Conservation (phyloP, 371 early-diverging fungal genomes). For the Mucor lusitanicus region DNA sequence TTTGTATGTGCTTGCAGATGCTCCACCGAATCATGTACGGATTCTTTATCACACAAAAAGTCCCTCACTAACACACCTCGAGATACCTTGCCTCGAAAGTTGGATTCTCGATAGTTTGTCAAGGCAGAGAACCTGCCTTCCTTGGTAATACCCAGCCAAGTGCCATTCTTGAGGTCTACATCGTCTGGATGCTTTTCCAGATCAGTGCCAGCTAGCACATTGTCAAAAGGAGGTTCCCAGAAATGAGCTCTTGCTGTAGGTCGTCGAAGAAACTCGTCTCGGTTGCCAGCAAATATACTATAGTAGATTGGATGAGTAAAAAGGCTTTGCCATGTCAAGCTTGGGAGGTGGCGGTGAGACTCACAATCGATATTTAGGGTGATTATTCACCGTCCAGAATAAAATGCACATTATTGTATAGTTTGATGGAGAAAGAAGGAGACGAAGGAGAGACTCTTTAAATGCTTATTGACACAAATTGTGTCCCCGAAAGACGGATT, state of each 20-base stretch:
- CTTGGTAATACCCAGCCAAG: constrained; percentile 63
- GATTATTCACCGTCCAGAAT: constrained; percentile 57
- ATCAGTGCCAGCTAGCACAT: constrained; percentile 48
- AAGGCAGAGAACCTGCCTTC: constrained; percentile 55
- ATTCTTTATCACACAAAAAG: constrained; percentile 24
- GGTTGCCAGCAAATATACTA: constrained; percentile 64
- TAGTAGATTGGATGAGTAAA: not conserved
- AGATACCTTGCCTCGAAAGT: constrained; percentile 41
- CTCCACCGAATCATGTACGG: constrained; percentile 29
- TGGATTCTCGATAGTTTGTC: constrained; percentile 60
- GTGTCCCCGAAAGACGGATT: not conserved
- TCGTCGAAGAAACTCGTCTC: constrained; percentile 60
- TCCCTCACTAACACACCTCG: constrained; percentile 58
- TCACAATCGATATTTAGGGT: constrained; percentile 59
- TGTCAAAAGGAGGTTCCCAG: constrained; percentile 46
- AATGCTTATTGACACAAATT: not conserved
- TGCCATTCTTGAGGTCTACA: constrained; percentile 34
- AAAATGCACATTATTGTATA: constrained; percentile 54
- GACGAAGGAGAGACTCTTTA: not conserved
- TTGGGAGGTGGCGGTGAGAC: too few relatives aligned
- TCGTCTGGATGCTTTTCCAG: constrained; percentile 26
- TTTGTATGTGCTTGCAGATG: constrained; percentile 20
- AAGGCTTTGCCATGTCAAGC: not conserved
- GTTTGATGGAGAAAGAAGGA: not conserved
- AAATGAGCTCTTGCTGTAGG: constrained; percentile 55